Percentiles rank a stretch among this genome's conserved stretches.
phyloP scores from a whole-genome alignment of 2,329 filamentous ascomycete species.

The Calcarisporium arbuscula region DNA sequence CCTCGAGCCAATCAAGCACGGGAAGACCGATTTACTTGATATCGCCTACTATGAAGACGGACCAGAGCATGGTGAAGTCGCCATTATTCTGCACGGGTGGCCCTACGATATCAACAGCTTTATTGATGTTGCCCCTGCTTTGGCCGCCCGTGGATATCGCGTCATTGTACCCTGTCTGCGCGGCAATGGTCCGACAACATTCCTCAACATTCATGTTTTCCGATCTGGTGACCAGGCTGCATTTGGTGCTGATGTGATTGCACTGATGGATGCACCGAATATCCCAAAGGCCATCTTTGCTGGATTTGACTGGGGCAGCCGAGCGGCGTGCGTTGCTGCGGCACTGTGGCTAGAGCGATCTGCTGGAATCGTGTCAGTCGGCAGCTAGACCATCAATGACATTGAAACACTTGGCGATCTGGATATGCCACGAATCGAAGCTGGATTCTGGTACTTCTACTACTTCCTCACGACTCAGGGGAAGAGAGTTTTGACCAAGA shows the following conservation, averaged over 20 bases:
- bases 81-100: conserved; percentile 19
- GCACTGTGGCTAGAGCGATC: conserved; percentile 21
- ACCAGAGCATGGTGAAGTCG: conserved; percentile 10
- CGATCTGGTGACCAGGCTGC: conserved; percentile 21
- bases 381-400: conserved; percentile 11
- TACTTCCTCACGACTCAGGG: conserved; percentile 18
- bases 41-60: conserved; percentile 15
- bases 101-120: conserved; percentile 20
- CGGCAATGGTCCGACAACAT: conserved; percentile 18
- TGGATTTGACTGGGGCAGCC: conserved; percentile 22
- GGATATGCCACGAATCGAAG: conserved; percentile 12
- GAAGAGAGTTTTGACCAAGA: conserved; percentile 10
- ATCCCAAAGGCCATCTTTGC: conserved; percentile 19
- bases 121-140: conserved; percentile 14
- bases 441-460: conserved; percentile 19
- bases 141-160: conserved; percentile 14
- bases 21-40: conserved; percentile 7
- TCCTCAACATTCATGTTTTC: conserved; percentile 12
- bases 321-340: conserved; percentile 16
- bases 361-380: conserved; percentile 18
- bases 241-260: conserved; percentile 18
- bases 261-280: conserved; percentile 17
- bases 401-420: conserved; percentile 12
- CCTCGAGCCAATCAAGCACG: conserved; percentile 7
- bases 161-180: conserved; percentile 22